A percentile compares a stretch with the other conserved stretches of the same genome.
These are phyloP conservation scores for Russula foetens DNA, from an alignment of 768 basidiomycete genomes.

Conservation along the genomic window DNA sequence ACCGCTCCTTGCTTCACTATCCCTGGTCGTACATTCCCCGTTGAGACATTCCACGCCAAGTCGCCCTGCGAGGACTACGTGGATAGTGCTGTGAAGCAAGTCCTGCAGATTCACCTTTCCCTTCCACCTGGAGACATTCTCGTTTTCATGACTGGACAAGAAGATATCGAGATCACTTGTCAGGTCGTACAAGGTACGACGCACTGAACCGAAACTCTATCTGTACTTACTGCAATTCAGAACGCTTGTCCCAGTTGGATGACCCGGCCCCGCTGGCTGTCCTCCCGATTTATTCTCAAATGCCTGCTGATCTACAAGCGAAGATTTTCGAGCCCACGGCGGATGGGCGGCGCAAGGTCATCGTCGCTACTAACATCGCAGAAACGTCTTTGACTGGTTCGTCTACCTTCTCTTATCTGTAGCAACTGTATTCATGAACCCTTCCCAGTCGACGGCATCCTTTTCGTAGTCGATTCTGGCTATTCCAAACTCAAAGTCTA, in stretches of 20 bases:
- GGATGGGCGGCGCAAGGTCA: slow-evolving; percentile 93
- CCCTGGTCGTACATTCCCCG: slow-evolving; percentile 91
- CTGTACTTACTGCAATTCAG: slow-evolving; percentile 34
- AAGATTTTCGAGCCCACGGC: slow-evolving; percentile 93
- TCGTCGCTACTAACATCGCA: slow-evolving; percentile 98
- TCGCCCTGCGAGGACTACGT: slow-evolving; percentile 99
- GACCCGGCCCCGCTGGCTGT: slow-evolving; percentile 83
- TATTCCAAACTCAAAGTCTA: slow-evolving; percentile 98
- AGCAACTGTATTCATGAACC: slow-evolving; percentile 14
- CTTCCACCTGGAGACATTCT: slow-evolving; percentile 90
- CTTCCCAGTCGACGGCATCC: slow-evolving; percentile 82
- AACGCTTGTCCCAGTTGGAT: slow-evolving; percentile 87
- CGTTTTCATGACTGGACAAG: slow-evolving; percentile 99
- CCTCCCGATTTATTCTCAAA: slow-evolving; percentile 98
- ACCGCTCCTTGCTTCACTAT: slow-evolving; percentile 94
- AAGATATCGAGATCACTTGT: slow-evolving; percentile 97
- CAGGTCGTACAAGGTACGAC: slow-evolving; percentile 79
- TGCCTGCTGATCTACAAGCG: slow-evolving; percentile 98
- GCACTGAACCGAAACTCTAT: neutral
- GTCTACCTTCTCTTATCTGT: slow-evolving; percentile 7
- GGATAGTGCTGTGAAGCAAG: slow-evolving; percentile 95
- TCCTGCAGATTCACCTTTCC: slow-evolving; percentile 92
- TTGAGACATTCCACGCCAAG: slow-evolving; percentile 93
- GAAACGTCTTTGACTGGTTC: slow-evolving; percentile 92
- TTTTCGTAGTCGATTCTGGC: slow-evolving; percentile 94